Conservation (phyloP, 192 early-diverging fungal species). For the Rhizoclosmatium sp. region DNA sequence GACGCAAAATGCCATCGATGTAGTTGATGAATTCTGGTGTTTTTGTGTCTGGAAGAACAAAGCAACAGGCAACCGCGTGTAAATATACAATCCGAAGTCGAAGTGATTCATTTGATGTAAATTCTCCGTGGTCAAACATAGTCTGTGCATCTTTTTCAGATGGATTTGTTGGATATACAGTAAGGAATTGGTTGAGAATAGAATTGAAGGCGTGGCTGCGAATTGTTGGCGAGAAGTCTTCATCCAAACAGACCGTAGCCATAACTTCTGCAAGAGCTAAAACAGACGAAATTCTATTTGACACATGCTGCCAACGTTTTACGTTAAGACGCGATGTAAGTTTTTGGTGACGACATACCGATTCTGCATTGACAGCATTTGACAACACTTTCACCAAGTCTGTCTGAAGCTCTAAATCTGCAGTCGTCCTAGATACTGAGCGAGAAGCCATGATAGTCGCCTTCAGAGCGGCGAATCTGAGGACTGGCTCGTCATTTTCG, state of each 20-base stretch:
- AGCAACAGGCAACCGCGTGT: conserved; percentile 40
- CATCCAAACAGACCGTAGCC: background rate
- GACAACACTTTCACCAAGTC: background rate
- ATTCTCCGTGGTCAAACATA: conserved; percentile 43
- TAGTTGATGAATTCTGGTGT: conserved; percentile 44
- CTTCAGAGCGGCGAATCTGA: conserved; percentile 12
- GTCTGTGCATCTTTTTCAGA: conserved; percentile 19
- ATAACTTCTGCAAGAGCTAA: conserved; percentile 11
- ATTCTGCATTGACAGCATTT: conserved; percentile 15
- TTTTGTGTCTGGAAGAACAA: conserved; percentile 38
- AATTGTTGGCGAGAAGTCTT: background rate
- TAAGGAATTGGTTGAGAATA: conserved; percentile 37
- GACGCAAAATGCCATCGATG: conserved; percentile 48
- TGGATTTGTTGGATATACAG: conserved; percentile 48
- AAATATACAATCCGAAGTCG: conserved; percentile 44
- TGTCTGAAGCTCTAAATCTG: background rate
- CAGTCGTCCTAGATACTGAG: background rate
- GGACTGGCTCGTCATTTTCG: conserved; percentile 6
- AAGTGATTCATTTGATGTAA: conserved; percentile 36
- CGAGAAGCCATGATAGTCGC: background rate
- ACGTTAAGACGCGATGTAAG: background rate
- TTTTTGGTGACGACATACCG: background rate
- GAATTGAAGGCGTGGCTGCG: conserved; percentile 43
- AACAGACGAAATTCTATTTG: background rate
- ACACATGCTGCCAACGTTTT: background rate